Percentiles rank a stretch among this genome's conserved stretches.
phyloP scores from a whole-genome alignment of 768 basidiomycete species.

The Pholiota microspora region DNA sequence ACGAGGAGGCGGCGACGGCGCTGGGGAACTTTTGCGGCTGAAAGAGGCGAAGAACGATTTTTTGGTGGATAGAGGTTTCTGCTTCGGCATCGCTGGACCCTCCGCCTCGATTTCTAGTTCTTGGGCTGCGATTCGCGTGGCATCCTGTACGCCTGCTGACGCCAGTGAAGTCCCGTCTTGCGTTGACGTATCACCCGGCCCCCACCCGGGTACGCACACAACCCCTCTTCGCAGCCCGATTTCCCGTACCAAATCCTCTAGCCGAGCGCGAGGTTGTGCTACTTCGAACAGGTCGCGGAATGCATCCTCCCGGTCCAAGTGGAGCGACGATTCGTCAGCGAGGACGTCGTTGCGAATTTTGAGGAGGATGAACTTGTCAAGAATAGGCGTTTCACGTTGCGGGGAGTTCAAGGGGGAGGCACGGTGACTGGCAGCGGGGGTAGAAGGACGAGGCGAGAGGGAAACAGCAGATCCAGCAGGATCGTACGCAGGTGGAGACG shows the following conservation, averaged over 20 bases:
- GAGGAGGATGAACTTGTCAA: conserved; percentile 79
- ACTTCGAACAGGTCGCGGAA: conserved; percentile 82
- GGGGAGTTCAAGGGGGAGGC: conserved; percentile 38
- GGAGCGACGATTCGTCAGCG: conserved; percentile 70
- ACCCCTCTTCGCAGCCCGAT: conserved; percentile 42
- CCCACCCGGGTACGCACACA: conserved; percentile 26
- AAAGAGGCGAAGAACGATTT: too few species aligned
- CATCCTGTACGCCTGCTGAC: too few species aligned
- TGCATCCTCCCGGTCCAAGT: conserved; percentile 71
- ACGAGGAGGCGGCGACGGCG: conserved; percentile 2
- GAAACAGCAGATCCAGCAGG: conserved; percentile 16
- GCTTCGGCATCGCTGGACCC: too few species aligned
- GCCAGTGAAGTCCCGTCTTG: too few species aligned
- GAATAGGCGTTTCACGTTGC: conserved; percentile 72
- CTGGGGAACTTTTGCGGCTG: too few species aligned
- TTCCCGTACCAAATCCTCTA: conserved; percentile 70
- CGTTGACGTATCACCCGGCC: too few species aligned
- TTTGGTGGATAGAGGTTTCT: too few species aligned
- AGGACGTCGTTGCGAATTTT: conserved; percentile 80
- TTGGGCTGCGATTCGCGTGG: too few species aligned
- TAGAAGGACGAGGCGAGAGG: conserved; percentile 16
- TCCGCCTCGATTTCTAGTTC: neutral
- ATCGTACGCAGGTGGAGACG: conserved; percentile 12
- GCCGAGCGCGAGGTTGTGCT: conserved; percentile 65
- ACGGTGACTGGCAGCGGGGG: conserved; percentile 29